Evolutionary conservation across 192 early-diverging fungal genomes (phyloP), one percentile per base, ranked within the genome.

Genomic region (Backusella mclennaniae): DNA sequence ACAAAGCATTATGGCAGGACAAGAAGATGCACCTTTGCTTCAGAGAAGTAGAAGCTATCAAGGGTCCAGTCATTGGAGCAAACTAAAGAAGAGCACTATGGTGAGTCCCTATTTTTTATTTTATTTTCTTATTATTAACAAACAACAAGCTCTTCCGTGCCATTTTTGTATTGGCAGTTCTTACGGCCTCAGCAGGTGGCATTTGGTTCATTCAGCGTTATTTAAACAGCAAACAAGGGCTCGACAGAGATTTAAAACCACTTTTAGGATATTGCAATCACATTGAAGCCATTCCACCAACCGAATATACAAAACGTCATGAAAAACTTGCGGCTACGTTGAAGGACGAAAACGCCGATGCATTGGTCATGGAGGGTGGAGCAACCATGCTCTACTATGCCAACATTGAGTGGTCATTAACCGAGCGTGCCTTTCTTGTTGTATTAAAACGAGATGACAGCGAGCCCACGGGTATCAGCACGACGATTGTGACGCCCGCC

Each of bases 331-430:
- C 84, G 9, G 70, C 63, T 15, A 71, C 84, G 3, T 26, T 88
- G 6, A 73, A 77, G 7, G 71, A 69, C 19, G 71, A 78, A 35
- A 75, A 80, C 33, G 83, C 81, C 0, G 59, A 76, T 19, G 86
- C 86, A 0, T 83, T 84, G 35, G 78, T 88, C 67, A 79, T 83
- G 26, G 86, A 88, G 42, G 81, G 83, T 23, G 83, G 83, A 17
- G 73, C 83, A n/a, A 79, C 80, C n/a, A 84, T 88, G 86, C 76
- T 73, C 11, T 88, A 86, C 66, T 88, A 84, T 63, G 75, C 85
- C 23, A 83, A 82, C 74, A 79, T 88, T 75, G 71, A 72, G 4
- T 88, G 86, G 86, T 74, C 79, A 5, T 76, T 80, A 31, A 84
- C 81, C 52, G 86, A 88, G 49, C 78, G 86, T 35, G 83, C 86